Evolutionary conservation across 371 early-diverging fungal genomes (phyloP).

Genomic region (Mucor plumbeus): DNA sequence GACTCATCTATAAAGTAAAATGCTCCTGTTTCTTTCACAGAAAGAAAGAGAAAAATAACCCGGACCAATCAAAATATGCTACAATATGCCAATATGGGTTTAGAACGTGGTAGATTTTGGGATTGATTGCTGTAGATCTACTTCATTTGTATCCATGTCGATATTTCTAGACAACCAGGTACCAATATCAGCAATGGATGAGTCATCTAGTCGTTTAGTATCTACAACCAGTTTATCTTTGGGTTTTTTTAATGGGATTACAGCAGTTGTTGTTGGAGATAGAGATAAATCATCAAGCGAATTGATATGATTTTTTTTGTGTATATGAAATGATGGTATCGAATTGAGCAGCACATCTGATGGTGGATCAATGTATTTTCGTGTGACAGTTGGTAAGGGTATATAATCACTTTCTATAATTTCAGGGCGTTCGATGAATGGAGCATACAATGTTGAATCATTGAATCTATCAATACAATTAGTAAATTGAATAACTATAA

Average conservation of each 20-base stretch:
- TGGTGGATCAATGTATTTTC: conserved; percentile 17
- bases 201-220: not conserved
- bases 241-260: not conserved
- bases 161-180: not conserved
- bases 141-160: not conserved
- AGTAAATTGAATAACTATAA: not conserved
- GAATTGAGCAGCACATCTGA: conserved; percentile 6
- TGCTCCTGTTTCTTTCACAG: not conserved
- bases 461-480: not conserved
- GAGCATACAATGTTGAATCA: conserved; percentile 4
- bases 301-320: not conserved
- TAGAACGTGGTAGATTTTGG: not conserved
- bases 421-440: conserved; percentile 9
- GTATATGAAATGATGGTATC: not conserved
- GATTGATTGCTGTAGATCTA: not conserved
- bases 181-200: not conserved
- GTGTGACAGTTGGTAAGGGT: conserved; percentile 17
- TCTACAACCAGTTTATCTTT: not conserved
- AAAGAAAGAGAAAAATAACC: not conserved
- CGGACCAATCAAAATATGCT: not conserved
- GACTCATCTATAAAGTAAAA: not conserved
- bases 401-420: conserved; percentile 12
- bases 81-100: not conserved
- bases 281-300: not conserved
- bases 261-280: not conserved